phyloP scores from a whole-genome alignment of 345 rosid species.

The Eucalyptus shirleyi region DNA sequence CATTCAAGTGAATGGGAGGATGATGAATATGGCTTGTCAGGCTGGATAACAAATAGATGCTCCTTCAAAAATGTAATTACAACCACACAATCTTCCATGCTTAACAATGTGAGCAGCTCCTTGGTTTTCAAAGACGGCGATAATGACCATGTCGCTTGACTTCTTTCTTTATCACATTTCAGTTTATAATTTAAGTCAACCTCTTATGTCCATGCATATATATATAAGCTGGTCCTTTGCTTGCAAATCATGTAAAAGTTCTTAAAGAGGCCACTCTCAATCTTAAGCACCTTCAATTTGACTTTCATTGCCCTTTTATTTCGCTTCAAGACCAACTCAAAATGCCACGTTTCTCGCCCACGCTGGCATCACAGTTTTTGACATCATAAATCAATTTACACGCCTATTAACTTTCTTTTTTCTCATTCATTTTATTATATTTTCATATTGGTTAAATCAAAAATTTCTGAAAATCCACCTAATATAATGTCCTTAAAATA shows the following conservation, averaged over 20 bases:
- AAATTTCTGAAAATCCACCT: fast-evolving
- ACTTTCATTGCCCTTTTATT: neutral
- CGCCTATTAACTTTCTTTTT: neutral
- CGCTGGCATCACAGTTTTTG: neutral
- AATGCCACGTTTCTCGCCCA: neutral
- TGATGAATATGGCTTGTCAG: neutral
- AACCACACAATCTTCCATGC: neutral
- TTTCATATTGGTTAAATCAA: fast-evolving
- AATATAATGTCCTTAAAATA: no score
- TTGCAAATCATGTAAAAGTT: no score
- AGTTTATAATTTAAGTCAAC: neutral
- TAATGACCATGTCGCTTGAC: neutral
- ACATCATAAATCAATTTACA: neutral
- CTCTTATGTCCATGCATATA: no score
- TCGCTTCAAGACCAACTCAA: neutral
- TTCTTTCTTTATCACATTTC: no score
- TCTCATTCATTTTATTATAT: no score
- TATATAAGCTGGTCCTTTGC: no score
- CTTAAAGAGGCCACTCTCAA: neutral
- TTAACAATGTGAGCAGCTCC: neutral
- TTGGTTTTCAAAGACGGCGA: neutral
- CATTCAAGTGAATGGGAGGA: neutral
- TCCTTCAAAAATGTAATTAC: neutral
- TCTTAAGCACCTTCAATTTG: neutral
- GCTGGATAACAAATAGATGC: neutral